Base-by-base conservation (phyloP, 441 rosid genomes). In the Adansonia madagascariensis region DNA sequence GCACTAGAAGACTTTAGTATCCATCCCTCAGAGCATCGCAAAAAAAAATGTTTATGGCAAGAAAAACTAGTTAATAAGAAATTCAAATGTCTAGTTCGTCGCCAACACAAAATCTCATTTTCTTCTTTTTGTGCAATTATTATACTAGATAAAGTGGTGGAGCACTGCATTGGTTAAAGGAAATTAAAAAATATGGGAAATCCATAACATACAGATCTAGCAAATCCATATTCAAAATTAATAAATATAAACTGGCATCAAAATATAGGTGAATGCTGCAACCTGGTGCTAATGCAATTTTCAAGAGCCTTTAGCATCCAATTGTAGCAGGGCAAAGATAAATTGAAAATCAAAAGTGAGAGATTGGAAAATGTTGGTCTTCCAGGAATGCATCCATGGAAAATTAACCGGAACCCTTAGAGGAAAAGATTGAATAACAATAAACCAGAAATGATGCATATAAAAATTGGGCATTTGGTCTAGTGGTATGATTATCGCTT, bases 401-500 rank as follows among this genome's bases (percentile, higher is more conserved):
- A 63, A 60, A 12, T 4, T 24, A 22, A 60, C 11, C 10, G 22
- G 6, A 35, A 14, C 1, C 4, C 14, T 17, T 41, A 11, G 15
- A 43, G 52, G 9, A 65, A 65, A 17, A 1, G 1, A 9, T 65
- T 1, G 9, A 8, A 41, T 65, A 9, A 0, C 0, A 41, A 65
- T 0, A 43, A 43, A 27, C 31, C 31, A 27, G 31, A 27, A 27
- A 0, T 27, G 31, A 27, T 27, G 31, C 31, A 27, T 27, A 27
- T 27, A 27, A 27, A 27, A 0, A 27, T 27, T 20, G 4, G 17
- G 72, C 55, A 67, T 44, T 67, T 46, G 39, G 72, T 67, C 71
- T 67, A 44, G 55, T 68, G 72, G 55, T 68, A 46, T 46, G 72
- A 44, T 68, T 68, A 41, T 46, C 6, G 41, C 41, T 68, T 68